Percentiles rank a stretch among this genome's conserved stretches.
Evolutionary conservation across 805 yeast genomes (phyloP).

Genomic region (Pichia rugopelliculosa): DNA sequence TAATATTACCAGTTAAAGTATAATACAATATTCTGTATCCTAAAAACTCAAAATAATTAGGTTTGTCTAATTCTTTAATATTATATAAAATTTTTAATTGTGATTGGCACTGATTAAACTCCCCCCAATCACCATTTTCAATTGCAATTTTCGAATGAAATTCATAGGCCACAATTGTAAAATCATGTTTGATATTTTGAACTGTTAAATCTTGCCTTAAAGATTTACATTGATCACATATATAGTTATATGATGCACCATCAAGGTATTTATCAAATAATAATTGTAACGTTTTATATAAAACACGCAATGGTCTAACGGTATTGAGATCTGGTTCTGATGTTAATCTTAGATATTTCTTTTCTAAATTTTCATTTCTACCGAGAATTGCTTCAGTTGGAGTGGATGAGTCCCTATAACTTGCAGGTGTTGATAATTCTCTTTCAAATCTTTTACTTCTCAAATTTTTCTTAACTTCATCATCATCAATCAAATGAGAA

Average conservation of each 20-base stretch:
- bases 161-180: slow-evolving; percentile 76
- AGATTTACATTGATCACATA: slow-evolving; percentile 86
- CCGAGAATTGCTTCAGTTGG: slow-evolving; percentile 43
- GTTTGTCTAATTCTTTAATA: slow-evolving; percentile 18
- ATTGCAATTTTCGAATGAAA: slow-evolving; percentile 83
- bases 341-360: slow-evolving; percentile 74
- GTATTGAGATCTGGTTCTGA: slow-evolving; percentile 82
- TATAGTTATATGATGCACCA: slow-evolving; percentile 59
- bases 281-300: slow-evolving; percentile 49
- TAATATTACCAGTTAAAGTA: slow-evolving; percentile 60
- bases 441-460: slow-evolving; percentile 45
- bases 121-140: slow-evolving; percentile 79
- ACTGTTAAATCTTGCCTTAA: slow-evolving; percentile 90
- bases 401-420: slow-evolving; percentile 2
- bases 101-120: slow-evolving; percentile 90
- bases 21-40: slow-evolving; percentile 70
- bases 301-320: slow-evolving; percentile 66
- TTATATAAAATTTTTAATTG: slow-evolving; percentile 62
- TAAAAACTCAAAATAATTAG: slow-evolving; percentile 53
- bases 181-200: slow-evolving; percentile 72
- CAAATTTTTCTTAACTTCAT: background rate
- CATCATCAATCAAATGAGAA: background rate
- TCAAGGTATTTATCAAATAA: slow-evolving; percentile 46
- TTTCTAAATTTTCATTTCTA: slow-evolving; percentile 57
- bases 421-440: slow-evolving; percentile 19